Evolutionary conservation across 495 filamentous ascomycete species (phyloP).

Genomic region (Penicillium tannophilum): DNA sequence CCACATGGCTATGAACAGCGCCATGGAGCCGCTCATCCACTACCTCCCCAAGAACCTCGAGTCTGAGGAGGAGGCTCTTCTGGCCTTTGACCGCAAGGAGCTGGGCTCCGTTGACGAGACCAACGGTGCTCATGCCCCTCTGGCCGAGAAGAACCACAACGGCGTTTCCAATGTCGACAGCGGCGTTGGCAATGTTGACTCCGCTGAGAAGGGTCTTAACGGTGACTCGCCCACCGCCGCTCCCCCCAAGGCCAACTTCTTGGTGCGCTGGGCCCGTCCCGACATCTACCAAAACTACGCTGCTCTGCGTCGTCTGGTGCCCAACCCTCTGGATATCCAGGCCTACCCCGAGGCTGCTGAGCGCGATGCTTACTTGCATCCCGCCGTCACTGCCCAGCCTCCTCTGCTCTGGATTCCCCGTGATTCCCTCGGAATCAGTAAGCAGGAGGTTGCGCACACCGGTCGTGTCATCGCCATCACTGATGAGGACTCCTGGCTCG

Average conservation of each 20-base stretch:
- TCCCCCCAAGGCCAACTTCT: conserved; percentile 53
- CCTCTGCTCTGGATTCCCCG: conserved; percentile 84
- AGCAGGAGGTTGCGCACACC: conserved; percentile 75
- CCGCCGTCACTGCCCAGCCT: conserved; percentile 61
- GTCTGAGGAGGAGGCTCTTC: conserved; percentile 65
- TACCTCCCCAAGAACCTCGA: conserved; percentile 74
- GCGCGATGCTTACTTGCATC: conserved; percentile 76
- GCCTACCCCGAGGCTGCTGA: conserved; percentile 63
- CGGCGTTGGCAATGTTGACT: conserved; percentile 35
- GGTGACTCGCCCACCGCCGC: conserved; percentile 19
- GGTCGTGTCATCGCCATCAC: conserved; percentile 73
- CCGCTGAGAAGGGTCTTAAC: conserved; percentile 40
- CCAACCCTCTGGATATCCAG: conserved; percentile 50
- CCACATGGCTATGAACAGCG: conserved; percentile 77
- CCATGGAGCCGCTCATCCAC: conserved; percentile 77
- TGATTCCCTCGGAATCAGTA: conserved; percentile 73
- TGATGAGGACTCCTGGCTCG: conserved; percentile 78
- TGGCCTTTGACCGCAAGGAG: conserved; percentile 48
- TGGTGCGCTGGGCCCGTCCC: conserved; percentile 76
- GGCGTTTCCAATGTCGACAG: conserved; percentile 29
- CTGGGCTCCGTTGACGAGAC: conserved; percentile 25
- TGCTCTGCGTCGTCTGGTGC: conserved; percentile 71
- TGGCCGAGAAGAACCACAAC: conserved; percentile 2
- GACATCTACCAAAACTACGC: conserved; percentile 74
- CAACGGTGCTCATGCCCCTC: conserved; percentile 22